Evolutionary conservation across 2,329 filamentous ascomycete genomes (phyloP).

Genomic region (Gnomoniopsis sp.): DNA sequence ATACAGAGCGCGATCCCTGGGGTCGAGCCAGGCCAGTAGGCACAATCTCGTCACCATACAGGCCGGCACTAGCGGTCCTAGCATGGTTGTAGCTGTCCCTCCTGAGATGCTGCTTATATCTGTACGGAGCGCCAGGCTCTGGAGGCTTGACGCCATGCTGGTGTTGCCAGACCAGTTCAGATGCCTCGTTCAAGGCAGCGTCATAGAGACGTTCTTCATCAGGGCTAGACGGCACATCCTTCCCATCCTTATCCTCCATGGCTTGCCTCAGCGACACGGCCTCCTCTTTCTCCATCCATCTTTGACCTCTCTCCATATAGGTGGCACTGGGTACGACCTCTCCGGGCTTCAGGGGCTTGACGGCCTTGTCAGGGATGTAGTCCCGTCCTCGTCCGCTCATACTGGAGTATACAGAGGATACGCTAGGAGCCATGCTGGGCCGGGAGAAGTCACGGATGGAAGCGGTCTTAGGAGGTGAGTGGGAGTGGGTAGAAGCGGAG

Average conservation of each 20-base stretch:
- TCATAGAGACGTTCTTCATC: slow-evolving; percentile 63
- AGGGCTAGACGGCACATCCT: slow-evolving; percentile 39
- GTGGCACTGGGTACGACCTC: slow-evolving; percentile 62
- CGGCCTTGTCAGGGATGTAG: slow-evolving; percentile 45
- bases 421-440: slow-evolving; percentile 43
- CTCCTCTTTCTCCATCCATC: slow-evolving; percentile 82
- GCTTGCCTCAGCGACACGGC: slow-evolving; percentile 66
- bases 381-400: slow-evolving; percentile 43
- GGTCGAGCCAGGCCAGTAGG: slow-evolving; percentile 45
- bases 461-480: slow-evolving; percentile 18
- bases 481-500: slow-evolving; percentile 15
- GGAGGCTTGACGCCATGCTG: slow-evolving; percentile 54
- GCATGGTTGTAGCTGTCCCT: slow-evolving; percentile 70
- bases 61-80: slow-evolving; percentile 56
- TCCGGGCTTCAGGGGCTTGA: slow-evolving; percentile 49
- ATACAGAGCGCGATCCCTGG: slow-evolving; percentile 42
- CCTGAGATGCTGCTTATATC: slow-evolving; percentile 65
- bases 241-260: slow-evolving; percentile 69
- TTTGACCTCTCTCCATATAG: slow-evolving; percentile 70
- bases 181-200: slow-evolving; percentile 72
- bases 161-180: slow-evolving; percentile 76
- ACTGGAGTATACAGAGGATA: slow-evolving; percentile 49
- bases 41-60: slow-evolving; percentile 43
- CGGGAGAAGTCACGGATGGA: slow-evolving; percentile 23
- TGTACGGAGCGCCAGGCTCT: slow-evolving; percentile 62